These are phyloP conservation scores for Periconia macrospinosa DNA, from an alignment of 2,329 filamentous ascomycete species.

Conservation along the genomic window DNA sequence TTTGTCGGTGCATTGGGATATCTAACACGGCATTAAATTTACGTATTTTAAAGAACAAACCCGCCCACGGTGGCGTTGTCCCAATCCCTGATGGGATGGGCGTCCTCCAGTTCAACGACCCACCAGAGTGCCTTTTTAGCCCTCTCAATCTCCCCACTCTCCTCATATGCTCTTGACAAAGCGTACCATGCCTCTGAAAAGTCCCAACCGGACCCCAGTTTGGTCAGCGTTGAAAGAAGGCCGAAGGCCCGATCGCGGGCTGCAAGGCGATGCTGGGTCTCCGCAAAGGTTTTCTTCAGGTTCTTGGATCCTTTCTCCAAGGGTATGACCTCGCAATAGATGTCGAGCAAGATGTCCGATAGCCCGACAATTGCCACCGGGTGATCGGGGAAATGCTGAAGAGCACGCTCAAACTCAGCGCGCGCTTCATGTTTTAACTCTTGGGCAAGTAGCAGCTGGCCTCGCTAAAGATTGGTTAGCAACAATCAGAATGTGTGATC, in stretches of 20 bases:
- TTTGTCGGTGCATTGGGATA: neutral
- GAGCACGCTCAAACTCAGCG: conserved; percentile 76
- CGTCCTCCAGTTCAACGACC: conserved; percentile 94
- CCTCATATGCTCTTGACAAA: conserved; percentile 83
- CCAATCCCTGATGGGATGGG: conserved; percentile 78
- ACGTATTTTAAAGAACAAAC: conserved; percentile 30
- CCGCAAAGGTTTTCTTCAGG: conserved; percentile 47
- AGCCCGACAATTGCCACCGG: conserved; percentile 77
- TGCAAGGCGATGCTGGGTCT: conserved; percentile 68
- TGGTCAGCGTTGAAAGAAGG: conserved; percentile 79
- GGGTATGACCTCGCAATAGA: conserved; percentile 67
- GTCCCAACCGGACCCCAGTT: conserved; percentile 86
- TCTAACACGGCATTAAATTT: neutral
- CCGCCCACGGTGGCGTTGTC: conserved; percentile 57
- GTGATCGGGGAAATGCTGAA: conserved; percentile 80
- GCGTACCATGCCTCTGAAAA: conserved; percentile 91
- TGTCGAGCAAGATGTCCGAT: conserved; percentile 82
- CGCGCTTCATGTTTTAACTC: conserved; percentile 69
- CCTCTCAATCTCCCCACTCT: conserved; percentile 81
- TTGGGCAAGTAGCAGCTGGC: conserved; percentile 65
- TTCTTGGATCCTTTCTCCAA: conserved; percentile 57
- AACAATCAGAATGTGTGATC: conserved; percentile 4
- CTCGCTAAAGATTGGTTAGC: conserved; percentile 55
- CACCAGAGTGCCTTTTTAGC: conserved; percentile 95
- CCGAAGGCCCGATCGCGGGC: conserved; percentile 87